Evolutionary conservation across 495 filamentous ascomycete genomes (phyloP).

Genomic region (Neurospora africana): DNA sequence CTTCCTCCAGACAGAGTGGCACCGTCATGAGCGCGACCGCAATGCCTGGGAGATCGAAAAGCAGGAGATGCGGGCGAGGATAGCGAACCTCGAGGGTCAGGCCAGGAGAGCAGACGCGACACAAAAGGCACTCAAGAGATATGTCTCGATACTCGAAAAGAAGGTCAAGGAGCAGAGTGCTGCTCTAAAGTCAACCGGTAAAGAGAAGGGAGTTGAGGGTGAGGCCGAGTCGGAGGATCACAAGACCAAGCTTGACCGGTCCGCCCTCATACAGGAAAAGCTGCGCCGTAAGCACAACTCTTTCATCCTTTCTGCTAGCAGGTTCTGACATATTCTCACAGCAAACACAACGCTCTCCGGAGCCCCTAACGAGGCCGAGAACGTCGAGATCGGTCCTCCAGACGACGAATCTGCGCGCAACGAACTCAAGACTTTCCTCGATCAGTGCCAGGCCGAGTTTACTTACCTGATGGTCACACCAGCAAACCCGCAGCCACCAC

Average conservation of each 20-base stretch:
- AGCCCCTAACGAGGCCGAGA: conserved; percentile 5
- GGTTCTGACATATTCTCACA: background rate
- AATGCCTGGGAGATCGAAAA: conserved; percentile 99
- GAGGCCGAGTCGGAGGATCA: conserved; percentile 14
- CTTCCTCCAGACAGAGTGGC: conserved; percentile 98
- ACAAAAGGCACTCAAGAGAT: conserved; percentile 78
- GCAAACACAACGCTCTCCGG: conserved; percentile 3
- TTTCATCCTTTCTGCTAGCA: background rate
- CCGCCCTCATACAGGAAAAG: conserved; percentile 36
- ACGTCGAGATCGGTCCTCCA: conserved; percentile 17
- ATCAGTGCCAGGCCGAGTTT: conserved; percentile 52
- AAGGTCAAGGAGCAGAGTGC: conserved; percentile 67
- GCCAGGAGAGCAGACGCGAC: conserved; percentile 71
- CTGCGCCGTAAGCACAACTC: conserved; percentile 25
- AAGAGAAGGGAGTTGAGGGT: conserved; percentile 7
- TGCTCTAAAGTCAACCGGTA: conserved; percentile 24
- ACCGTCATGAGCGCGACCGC: conserved; percentile 92
- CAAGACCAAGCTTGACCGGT: conserved; percentile 33
- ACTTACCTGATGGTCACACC: conserved; percentile 56
- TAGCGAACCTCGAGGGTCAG: conserved; percentile 90
- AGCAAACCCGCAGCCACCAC: conserved; percentile 49
- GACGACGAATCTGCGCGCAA: conserved; percentile 45
- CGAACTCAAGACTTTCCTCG: conserved; percentile 51
- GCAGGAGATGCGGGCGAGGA: conserved; percentile 97
- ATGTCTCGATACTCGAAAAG: conserved; percentile 81